These are phyloP conservation scores for Pseudotsuga menziesii DNA, from an alignment of 75 land plant species.

Conservation along the genomic window DNA sequence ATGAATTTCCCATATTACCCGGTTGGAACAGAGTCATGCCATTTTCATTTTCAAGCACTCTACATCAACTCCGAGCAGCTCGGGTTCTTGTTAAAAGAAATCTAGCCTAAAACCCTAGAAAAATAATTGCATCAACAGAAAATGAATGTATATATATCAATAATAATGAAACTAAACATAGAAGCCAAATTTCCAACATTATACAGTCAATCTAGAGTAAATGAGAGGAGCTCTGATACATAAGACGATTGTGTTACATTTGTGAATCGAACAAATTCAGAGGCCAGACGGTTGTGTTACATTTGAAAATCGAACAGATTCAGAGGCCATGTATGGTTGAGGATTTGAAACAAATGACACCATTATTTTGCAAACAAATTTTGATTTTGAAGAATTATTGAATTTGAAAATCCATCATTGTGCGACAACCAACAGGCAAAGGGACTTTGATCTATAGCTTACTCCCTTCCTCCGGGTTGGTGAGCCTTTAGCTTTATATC, in stretches of 20 bases:
- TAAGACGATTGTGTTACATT: conserved; percentile 80
- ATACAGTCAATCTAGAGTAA: conserved; percentile 88
- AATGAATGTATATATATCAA: no score
- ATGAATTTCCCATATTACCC: no score
- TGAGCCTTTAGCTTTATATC: no score
- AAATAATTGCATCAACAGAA: no score
- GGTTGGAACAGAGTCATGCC: no score
- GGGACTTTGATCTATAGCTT: no score
- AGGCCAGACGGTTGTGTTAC: conserved; percentile 75
- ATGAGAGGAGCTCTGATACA: conserved; percentile 95
- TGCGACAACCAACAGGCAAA: no score
- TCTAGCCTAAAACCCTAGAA: background rate
- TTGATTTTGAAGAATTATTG: no score
- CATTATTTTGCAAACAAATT: no score
- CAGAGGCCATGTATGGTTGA: background rate
- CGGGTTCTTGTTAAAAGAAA: conserved; percentile 68
- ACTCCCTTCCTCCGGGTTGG: no score
- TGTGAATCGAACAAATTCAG: conserved; percentile 58
- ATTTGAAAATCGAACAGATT: conserved; percentile 52
- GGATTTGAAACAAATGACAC: background rate
- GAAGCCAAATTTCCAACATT: conserved; percentile 63
- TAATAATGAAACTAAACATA: no score
- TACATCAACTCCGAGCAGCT: conserved; percentile 95
- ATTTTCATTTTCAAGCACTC: conserved; percentile 89
- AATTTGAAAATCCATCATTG: no score